These are phyloP conservation scores for Hyaloscypha bicolor DNA, from an alignment of 495 filamentous ascomycete species.

Conservation along the genomic window DNA sequence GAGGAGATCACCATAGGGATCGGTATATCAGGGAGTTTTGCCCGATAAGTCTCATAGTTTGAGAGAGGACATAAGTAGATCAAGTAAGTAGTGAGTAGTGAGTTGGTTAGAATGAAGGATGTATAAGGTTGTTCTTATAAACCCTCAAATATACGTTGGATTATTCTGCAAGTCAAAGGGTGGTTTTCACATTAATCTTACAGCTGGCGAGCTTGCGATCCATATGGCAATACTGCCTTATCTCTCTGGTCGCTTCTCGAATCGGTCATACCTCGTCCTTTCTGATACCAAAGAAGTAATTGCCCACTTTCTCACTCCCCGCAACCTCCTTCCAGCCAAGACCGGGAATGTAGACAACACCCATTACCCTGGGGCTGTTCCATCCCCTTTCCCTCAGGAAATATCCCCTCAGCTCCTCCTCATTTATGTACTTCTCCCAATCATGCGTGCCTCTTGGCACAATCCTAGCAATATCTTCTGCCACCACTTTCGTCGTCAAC, in stretches of 20 bases:
- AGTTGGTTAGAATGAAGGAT: too few species aligned
- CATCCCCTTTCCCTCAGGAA: constrained; percentile 56
- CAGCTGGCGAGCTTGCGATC: too few species aligned
- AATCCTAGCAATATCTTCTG: constrained; percentile 84
- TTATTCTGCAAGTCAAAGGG: too few species aligned
- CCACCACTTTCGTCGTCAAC: constrained; percentile 88
- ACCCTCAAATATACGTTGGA: too few species aligned
- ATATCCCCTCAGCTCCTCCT: constrained; percentile 70
- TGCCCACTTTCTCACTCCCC: constrained; percentile 85
- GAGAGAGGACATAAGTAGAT: too few species aligned
- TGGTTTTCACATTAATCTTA: too few species aligned
- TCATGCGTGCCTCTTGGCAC: constrained; percentile 94
- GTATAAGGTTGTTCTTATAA: too few species aligned
- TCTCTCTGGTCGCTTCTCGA: too few species aligned
- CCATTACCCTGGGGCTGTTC: constrained; percentile 63
- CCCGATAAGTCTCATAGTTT: too few species aligned
- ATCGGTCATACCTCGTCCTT: constrained; percentile 42
- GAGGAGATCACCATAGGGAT: too few species aligned
- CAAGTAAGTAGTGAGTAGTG: neutral
- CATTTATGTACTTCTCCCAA: constrained; percentile 93
- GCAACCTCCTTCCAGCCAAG: constrained; percentile 85
- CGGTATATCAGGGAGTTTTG: too few species aligned
- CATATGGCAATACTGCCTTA: too few species aligned
- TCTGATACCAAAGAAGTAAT: constrained; percentile 93
- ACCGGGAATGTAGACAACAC: constrained; percentile 87